Base-by-base conservation (phyloP, 2,329 filamentous ascomycete species). In the Xylariaceae sp. region DNA sequence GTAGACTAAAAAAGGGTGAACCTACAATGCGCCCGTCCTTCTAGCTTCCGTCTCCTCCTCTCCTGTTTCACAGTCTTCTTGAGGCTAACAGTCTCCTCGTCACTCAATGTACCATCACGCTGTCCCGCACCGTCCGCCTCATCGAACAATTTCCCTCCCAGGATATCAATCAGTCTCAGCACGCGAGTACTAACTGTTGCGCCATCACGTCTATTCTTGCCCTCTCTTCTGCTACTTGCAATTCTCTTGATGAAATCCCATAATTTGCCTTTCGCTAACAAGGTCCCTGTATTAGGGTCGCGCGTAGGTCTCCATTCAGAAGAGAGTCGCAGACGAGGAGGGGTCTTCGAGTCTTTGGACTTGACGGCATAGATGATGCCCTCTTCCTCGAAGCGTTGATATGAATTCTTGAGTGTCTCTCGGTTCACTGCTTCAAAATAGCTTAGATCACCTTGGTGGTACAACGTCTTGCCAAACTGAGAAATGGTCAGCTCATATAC, bases 351-450 rank as follows among this genome's bases (percentile, higher is more conserved):
- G 55, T 87, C 86, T 61, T 85, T 87, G 49, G 79, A 78, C 62
- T 88, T 89, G 31, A 88, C 79, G 0, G 92, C 80, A 42, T 89
- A 75, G 51, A 97, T 79, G 57, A 97, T 95, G 9, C 91, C 89
- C 63, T 97, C 93, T 65, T 97, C 90, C 61, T 92, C 86, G 64
- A 96, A 96, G 14, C 90, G 84, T 36, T 83, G 79, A 71, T 93
- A 97, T 0, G 92, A 88, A 70, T 99, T 99, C 66, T 94, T 96
- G 51, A 99, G 81, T 0, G 92, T 96, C 70, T 99, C 93, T 64
- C 97, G 97, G 76, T 99, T 99, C 58, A 99, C 93, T 2, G 94
- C 92, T 73, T 99, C 94, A 61, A 97, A 97, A 73, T 99, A 99
- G 31, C 88, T 92, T 10, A 99, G 82, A 65, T 99, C 94, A 50